phyloP scores from a whole-genome alignment of 2,329 filamentous ascomycete species.

The Trichoderma sp. region DNA sequence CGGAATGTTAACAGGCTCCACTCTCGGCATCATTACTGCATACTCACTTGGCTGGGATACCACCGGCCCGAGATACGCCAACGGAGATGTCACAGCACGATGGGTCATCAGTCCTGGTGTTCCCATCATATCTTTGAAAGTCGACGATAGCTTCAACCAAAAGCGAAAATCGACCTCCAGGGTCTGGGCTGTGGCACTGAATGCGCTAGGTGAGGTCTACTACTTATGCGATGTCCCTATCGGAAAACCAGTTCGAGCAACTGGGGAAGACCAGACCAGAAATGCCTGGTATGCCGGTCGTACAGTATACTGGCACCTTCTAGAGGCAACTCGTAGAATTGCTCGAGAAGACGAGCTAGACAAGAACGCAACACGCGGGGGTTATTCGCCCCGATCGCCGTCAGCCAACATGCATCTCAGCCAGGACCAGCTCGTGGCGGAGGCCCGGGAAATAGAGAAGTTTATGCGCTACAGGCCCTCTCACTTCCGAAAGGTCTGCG shows the following conservation, averaged over 20 bases:
- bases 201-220: slow-evolving; percentile 88
- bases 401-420: slow-evolving; percentile 70
- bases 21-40: slow-evolving; percentile 75
- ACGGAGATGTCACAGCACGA: slow-evolving; percentile 78
- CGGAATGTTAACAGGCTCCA: slow-evolving; percentile 80
- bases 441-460: slow-evolving; percentile 78
- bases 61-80: slow-evolving; percentile 60
- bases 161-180: slow-evolving; percentile 68
- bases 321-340: slow-evolving; percentile 72
- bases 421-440: slow-evolving; percentile 67
- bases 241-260: slow-evolving; percentile 48
- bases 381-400: slow-evolving; percentile 79
- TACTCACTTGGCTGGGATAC: slow-evolving; percentile 68
- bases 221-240: slow-evolving; percentile 73
- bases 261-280: slow-evolving; percentile 56
- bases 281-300: slow-evolving; percentile 79
- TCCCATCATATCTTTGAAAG: slow-evolving; percentile 77
- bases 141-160: slow-evolving; percentile 78
- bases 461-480: slow-evolving; percentile 71
- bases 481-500: slow-evolving; percentile 74
- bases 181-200: slow-evolving; percentile 89
- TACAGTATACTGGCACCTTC: slow-evolving; percentile 74
- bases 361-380: slow-evolving; percentile 64
- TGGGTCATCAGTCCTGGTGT: slow-evolving; percentile 93
- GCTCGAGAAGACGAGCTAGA: slow-evolving; percentile 72